Evolutionary conservation across 2,329 filamentous ascomycete genomes (phyloP).

Genomic region (Talaromyces sp.): DNA sequence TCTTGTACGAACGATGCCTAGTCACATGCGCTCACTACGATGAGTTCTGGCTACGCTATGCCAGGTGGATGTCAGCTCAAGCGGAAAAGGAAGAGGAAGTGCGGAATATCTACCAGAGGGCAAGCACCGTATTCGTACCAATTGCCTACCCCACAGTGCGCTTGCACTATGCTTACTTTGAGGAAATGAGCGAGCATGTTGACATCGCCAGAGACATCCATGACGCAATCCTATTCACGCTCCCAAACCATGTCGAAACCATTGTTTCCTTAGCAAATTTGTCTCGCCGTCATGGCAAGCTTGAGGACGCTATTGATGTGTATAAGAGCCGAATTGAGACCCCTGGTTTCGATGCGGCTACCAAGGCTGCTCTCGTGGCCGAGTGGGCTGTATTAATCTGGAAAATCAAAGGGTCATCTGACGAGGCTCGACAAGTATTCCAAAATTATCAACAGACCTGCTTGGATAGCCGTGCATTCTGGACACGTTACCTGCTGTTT

Average conservation of each 20-base stretch:
- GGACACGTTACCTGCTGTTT: constrained; percentile 83
- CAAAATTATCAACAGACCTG: constrained; percentile 79
- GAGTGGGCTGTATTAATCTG: constrained; percentile 85
- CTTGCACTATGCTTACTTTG: constrained; percentile 89
- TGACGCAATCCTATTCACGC: constrained; percentile 67
- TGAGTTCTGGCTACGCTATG: constrained; percentile 97
- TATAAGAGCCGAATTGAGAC: constrained; percentile 78
- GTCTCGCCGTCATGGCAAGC: constrained; percentile 74
- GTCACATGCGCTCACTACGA: constrained; percentile 94
- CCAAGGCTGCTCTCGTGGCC: constrained; percentile 81
- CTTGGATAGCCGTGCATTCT: constrained; percentile 80
- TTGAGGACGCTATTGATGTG: constrained; percentile 79
- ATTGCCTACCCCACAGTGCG: constrained; percentile 80
- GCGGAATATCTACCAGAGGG: constrained; percentile 86
- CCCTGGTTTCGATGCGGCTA: constrained; percentile 67
- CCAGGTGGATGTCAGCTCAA: constrained; percentile 85
- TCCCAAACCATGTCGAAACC: constrained; percentile 82
- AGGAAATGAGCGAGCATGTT: constrained; percentile 75
- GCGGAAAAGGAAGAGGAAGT: constrained; percentile 81
- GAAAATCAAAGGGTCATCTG: constrained; percentile 77
- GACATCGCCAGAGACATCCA: constrained; percentile 83
- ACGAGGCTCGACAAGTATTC: constrained; percentile 81
- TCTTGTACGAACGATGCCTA: constrained; percentile 89
- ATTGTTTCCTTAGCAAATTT: constrained; percentile 86
- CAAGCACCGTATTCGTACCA: constrained; percentile 79